phyloP scores from a whole-genome alignment of 73 alveolate species.

The Symbiodinium pilosum region DNA sequence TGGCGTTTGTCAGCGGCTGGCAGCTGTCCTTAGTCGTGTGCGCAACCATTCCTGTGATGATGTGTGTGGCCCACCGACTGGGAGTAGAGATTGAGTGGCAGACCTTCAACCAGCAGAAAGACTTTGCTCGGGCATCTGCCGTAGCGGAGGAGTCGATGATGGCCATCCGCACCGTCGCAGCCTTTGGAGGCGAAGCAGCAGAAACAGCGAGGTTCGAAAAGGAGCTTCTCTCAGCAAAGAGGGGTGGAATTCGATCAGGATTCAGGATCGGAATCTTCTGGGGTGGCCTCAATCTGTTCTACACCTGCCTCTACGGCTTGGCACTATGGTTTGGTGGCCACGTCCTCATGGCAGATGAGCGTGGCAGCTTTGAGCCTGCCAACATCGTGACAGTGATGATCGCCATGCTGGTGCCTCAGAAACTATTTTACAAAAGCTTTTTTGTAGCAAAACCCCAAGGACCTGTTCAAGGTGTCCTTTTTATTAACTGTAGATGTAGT shows the following conservation, averaged over 20 bases:
- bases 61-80: slow-evolving; percentile 31
- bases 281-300: slow-evolving; percentile 24
- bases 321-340: slow-evolving; percentile 56
- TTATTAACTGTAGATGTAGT: background rate
- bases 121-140: slow-evolving; percentile 57
- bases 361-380: background rate
- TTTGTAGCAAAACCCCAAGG: no score
- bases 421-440: background rate
- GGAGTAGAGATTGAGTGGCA: slow-evolving; percentile 38
- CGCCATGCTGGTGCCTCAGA: background rate
- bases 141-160: slow-evolving; percentile 91
- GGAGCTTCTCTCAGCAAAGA: slow-evolving; percentile 24
- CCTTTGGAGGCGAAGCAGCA: slow-evolving; percentile 44
- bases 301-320: slow-evolving; percentile 14
- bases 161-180: slow-evolving; percentile 92
- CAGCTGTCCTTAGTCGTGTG: slow-evolving; percentile 28
- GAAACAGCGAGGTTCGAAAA: slow-evolving; percentile 21
- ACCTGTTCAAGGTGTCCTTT: background rate
- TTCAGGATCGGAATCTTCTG: slow-evolving; percentile 66
- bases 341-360: slow-evolving; percentile 7
- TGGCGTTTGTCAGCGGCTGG: slow-evolving; percentile 77
- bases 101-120: slow-evolving; percentile 26
- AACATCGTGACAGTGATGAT: background rate
- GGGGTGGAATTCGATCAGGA: slow-evolving; percentile 51
- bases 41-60: slow-evolving; percentile 28